phyloP scores from a whole-genome alignment of 2,329 filamentous ascomycete genomes.

The Thelonectria discophora region DNA sequence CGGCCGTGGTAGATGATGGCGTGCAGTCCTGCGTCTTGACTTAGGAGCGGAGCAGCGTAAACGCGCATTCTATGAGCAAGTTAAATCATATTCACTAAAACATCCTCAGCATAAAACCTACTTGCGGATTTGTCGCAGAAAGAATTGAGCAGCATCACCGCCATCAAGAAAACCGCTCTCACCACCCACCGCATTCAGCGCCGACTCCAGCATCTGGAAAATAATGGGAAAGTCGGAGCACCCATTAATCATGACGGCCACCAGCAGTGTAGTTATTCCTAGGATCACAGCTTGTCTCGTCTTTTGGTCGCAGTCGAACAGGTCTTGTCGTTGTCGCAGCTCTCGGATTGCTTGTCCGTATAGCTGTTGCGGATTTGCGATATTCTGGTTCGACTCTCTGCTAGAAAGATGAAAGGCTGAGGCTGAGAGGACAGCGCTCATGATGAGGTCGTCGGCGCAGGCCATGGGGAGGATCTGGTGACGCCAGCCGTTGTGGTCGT shows the following conservation, averaged over 20 bases:
- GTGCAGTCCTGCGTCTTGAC: slow-evolving; percentile 30
- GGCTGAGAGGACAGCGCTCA: slow-evolving; percentile 40
- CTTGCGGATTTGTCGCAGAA: slow-evolving; percentile 35
- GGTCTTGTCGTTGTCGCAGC: slow-evolving; percentile 20
- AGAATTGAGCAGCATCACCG: slow-evolving; percentile 28
- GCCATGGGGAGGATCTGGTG: slow-evolving; percentile 34
- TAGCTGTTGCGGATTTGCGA: slow-evolving; percentile 12
- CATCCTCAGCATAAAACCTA: no score
- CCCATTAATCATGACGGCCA: slow-evolving; percentile 40
- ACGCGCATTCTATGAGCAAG: slow-evolving; percentile 31
- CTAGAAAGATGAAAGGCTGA: slow-evolving; percentile 38
- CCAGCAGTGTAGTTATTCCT: slow-evolving; percentile 35
- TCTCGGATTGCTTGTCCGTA: slow-evolving; percentile 30
- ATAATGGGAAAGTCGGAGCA: slow-evolving; percentile 39
- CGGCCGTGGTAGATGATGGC: slow-evolving; percentile 27
- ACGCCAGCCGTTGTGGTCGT: slow-evolving; percentile 36
- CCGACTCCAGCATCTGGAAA: slow-evolving; percentile 39
- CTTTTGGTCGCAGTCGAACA: slow-evolving; percentile 20
- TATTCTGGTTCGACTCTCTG: neutral
- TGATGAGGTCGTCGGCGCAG: slow-evolving; percentile 29
- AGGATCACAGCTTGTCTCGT: slow-evolving; percentile 32
- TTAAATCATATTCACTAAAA: slow-evolving; percentile 58
- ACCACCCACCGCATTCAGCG: slow-evolving; percentile 33
- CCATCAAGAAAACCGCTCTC: slow-evolving; percentile 20
- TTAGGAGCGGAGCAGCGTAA: slow-evolving; percentile 35